Base-by-base conservation (phyloP, 2,329 filamentous ascomycete genomes). In the Neofusicoccum umdonicola region DNA sequence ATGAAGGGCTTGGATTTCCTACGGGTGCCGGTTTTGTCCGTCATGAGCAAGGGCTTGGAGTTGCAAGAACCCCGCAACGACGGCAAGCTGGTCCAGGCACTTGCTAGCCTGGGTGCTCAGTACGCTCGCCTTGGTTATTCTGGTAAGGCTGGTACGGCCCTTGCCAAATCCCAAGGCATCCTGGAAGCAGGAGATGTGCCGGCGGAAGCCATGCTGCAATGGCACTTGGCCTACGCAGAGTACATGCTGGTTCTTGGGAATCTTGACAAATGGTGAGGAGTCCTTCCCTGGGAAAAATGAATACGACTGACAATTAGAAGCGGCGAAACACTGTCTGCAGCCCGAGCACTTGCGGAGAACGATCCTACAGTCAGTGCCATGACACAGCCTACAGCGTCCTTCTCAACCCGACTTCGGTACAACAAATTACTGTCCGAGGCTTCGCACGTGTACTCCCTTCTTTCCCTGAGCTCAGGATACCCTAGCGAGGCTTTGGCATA, bases 201-300 rank as follows among this genome's bases (percentile, higher is more conserved):
- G 3, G 75, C 77, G 9, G 76, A 83, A 57, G 79, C 82, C 13
- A 77, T 74, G 34, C 69, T 89, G 13, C 80, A 82, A 39, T 90
- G 90, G 74, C 85, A 93, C 68, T 78, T 97, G 6, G 86, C 88
- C 0, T 87, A 88, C 66, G 88, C 90, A 0, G 91, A 96, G 73
- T 92, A 93, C 73, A 82, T 89, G 34, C 80, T 93, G 17, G 85
- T 85, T 1, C 84, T 88, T 12, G 90, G 89, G 9, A 87, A 88
- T 57, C 78, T 85, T 15, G 83, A 88, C 9, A 87, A 90, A 76
- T 89, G 82, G 77, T 79, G 72, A 69, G 69, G 69, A 64, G 4
- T n/a, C 15, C 13, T 35, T 12, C 22, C 27, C 6, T 37, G 15
- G 12, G 17, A 54, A 17, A 15, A 5, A 11, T 22, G 15, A 12